Evolutionary conservation across 176 grass and related monocot species (phyloP), one percentile per base, ranked within the genome.

Genomic region (Puya raimondii): DNA sequence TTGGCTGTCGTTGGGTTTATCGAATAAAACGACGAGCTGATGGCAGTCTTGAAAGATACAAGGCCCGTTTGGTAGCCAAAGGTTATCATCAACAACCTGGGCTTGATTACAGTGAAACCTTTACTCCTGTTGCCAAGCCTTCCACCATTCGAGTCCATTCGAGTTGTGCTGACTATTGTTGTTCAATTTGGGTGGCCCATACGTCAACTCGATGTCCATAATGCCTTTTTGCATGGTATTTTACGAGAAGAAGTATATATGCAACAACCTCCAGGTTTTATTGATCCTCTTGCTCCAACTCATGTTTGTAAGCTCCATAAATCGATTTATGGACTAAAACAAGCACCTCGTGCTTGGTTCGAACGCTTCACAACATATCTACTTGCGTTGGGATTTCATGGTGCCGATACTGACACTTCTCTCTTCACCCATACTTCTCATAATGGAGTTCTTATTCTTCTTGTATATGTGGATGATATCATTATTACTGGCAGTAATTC

Each of bases 21-120:
- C 14, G 9, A 8, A 17, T 57, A 7, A 57, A 18, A 17, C 2
- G 9, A 17, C 14, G 17, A 6, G 12, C 53, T 59, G 21, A 25
- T 47, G 9, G 12, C 63, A 10, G n/a, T 9, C 13, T 57, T 13
- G 51, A 23, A 25, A 15, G 10, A 13, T 56, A 29, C 10, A 52
- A 73, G 13, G 12, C 56, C 3, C 33, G 15, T 11, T 54, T 73
- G 16, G 71, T 63, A 13, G 50, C 4, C 4, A 54, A 54, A 57
- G 7, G 17, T 10, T 59, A 26, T 63, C 27, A 52, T 33, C 50
- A 73, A 63, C 8, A 63, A 58, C 9, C n/a, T 15, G 71, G 18
- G 3, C 3, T 73, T 9, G 71, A 73, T 61, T 73, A 23, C 15
- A 23, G 4, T 3, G 71, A 73, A 51, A 63, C 15, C 9, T 73